These are phyloP conservation scores for Juglanconis juglandina DNA, from an alignment of 2,329 filamentous ascomycete species.

Conservation along the genomic window DNA sequence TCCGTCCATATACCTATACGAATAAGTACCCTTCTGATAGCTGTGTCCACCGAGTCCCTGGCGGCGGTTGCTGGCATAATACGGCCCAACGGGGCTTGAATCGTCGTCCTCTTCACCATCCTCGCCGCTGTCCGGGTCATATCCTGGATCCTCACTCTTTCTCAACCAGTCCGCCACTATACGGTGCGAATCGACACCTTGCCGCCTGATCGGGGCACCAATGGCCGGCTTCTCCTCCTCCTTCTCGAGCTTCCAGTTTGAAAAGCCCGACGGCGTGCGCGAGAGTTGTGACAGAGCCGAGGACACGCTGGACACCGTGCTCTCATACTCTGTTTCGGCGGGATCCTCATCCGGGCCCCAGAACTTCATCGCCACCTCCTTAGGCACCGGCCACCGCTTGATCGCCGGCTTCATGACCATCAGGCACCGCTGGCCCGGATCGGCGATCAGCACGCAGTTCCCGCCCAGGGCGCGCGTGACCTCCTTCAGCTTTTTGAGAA, in stretches of 20 bases:
- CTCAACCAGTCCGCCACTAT: conserved; percentile 3
- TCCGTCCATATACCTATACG: too few relatives aligned
- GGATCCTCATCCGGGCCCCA: conserved; percentile 2
- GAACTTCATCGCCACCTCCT: conserved; percentile 1
- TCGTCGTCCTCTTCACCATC: neutral
- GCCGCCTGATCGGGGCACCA: neutral
- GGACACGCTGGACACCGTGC: neutral
- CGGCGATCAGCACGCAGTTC: neutral
- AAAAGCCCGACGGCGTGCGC: neutral
- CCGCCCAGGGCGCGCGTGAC: conserved; percentile 8
- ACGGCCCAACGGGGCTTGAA: too few relatives aligned
- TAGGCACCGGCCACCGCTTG: neutral
- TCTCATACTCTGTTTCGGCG: neutral
- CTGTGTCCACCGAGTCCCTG: too few relatives aligned
- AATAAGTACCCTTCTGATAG: too few relatives aligned
- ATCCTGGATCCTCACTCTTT: neutral
- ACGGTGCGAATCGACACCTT: neutral
- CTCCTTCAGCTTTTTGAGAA: neutral
- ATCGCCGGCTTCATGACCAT: neutral
- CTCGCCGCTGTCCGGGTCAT: neutral
- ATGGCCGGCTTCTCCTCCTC: neutral
- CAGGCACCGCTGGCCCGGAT: conserved; percentile 4
- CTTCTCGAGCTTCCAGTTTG: neutral
- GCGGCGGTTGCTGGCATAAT: too few relatives aligned
- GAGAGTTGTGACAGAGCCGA: neutral